Evolutionary conservation across 1,284 basidiomycete genomes (phyloP), one percentile per base, ranked within the genome.

Genomic region (Boletus semigastroideus): DNA sequence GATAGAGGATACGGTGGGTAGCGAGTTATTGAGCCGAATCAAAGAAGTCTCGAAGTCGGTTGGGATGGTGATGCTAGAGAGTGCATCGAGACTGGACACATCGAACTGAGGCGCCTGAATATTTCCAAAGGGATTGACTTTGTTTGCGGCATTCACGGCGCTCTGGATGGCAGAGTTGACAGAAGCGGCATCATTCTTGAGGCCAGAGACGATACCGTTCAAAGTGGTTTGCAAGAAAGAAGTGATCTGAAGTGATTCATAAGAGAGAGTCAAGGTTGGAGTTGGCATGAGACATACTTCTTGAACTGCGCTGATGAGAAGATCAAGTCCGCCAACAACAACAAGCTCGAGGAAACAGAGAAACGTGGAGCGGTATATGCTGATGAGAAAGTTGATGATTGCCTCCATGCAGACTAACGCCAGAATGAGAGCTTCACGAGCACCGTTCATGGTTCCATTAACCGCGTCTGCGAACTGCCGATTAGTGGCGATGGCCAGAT

Each of bases 261-360:
- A 25, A 25, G 49, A 59, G 47, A 52, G 42, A 60, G 36, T n/a
- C 33, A 7, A 11, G 38, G 45, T 38, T 9, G 37, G 40, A 10
- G 25, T 22, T 30, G 13, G 20, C 46, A 47, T 31, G 43, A 46
- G 30, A 75, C 82, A 57, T 60, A 93, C 92, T 71, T 87, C 86
- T 54, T 90, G 74, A 2, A 94, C 89, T 7, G 91, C 92, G 42
- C 74, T 77, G 48, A 97, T 92, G 17, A 98, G 72, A 46, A 98
- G 73, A 25, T 84, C 79, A 34, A 99, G 75, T 2, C 82, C 85
- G 14, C 93, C 93, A 20, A 86, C 82, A 3, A 99, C 86, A 13
- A 92, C 83, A 42, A 98, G 78, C 72, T 98, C 92, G 58, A 98
- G 74, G 58, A 96, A 93, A 72, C 95, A 98, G 46, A 98, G 77